Evolutionary conservation across 768 basidiomycete genomes (phyloP).

Genomic region (Mycena vitilis): DNA sequence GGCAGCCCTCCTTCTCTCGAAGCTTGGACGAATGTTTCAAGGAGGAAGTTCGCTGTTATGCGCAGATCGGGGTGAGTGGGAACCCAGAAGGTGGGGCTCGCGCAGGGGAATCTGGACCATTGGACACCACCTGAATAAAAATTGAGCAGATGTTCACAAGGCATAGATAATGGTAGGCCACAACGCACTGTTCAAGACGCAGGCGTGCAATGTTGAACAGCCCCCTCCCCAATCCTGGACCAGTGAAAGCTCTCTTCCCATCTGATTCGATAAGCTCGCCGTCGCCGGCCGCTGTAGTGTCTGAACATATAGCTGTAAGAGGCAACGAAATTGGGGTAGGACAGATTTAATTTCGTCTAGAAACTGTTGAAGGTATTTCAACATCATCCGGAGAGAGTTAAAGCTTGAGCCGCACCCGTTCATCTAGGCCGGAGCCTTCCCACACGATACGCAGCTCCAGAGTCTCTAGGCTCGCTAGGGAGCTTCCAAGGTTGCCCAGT

Average conservation of each 20-base stretch:
- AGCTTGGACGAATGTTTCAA: not conserved
- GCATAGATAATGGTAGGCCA: not conserved
- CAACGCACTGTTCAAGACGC: not conserved
- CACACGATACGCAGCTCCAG: no score
- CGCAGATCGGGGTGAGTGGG: not conserved
- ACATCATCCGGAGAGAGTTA: not conserved
- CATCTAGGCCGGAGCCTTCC: no score
- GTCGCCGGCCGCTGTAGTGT: not conserved
- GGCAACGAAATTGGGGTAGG: not conserved
- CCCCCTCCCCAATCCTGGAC: not conserved
- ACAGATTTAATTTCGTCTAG: not conserved
- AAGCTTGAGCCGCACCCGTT: not conserved
- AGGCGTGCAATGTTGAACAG: not conserved
- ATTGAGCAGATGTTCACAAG: not conserved
- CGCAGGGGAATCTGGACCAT: not conserved
- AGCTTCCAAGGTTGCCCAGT: no score
- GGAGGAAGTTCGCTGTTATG: not conserved
- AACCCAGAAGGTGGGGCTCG: not conserved
- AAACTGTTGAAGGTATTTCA: not conserved
- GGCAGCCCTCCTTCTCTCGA: not conserved
- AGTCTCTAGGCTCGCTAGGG: no score
- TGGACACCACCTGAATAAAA: not conserved
- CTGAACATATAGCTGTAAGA: not conserved
- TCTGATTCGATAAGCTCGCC: not conserved
- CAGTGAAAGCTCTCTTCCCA: not conserved